These are phyloP conservation scores for Fraxinus greggii DNA, from an alignment of 305 asterid genomes.

Conservation along the genomic window DNA sequence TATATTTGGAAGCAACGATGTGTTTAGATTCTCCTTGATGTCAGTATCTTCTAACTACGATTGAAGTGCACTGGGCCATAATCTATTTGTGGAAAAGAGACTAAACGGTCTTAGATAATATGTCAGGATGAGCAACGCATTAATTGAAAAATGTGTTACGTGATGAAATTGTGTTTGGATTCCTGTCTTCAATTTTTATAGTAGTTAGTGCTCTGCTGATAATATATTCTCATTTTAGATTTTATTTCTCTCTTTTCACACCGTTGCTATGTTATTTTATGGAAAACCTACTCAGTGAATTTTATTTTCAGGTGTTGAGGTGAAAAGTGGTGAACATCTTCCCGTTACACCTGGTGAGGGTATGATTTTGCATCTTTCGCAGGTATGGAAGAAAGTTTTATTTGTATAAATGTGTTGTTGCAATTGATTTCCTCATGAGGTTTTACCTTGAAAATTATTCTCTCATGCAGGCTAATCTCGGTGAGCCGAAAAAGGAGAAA, in stretches of 20 bases:
- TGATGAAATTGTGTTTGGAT: background rate
- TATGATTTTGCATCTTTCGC: constrained; percentile 77
- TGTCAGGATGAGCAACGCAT: background rate
- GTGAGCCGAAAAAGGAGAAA: constrained; percentile 65
- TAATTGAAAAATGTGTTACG: background rate
- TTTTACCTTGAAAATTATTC: background rate
- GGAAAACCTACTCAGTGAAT: background rate
- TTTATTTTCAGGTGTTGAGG: constrained; percentile 58
- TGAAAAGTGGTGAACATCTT: constrained; percentile 55
- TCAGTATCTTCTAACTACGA: background rate
- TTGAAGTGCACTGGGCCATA: background rate
- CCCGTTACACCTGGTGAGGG: constrained; percentile 55
- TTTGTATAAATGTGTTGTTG: background rate
- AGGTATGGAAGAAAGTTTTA: constrained; percentile 40
- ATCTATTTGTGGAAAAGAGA: background rate
- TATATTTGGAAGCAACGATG: background rate
- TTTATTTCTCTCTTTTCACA: background rate
- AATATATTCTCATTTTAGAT: background rate
- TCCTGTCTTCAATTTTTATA: background rate
- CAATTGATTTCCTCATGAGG: background rate
- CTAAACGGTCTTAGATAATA: background rate
- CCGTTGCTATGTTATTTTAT: background rate
- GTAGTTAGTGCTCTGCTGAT: background rate
- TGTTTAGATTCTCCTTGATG: background rate
- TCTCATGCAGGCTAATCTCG: constrained; percentile 59